Percentiles rank a stretch among this genome's conserved stretches.
phyloP scores from a whole-genome alignment of 176 grass and related monocot species.

The Chloris gayana region DNA sequence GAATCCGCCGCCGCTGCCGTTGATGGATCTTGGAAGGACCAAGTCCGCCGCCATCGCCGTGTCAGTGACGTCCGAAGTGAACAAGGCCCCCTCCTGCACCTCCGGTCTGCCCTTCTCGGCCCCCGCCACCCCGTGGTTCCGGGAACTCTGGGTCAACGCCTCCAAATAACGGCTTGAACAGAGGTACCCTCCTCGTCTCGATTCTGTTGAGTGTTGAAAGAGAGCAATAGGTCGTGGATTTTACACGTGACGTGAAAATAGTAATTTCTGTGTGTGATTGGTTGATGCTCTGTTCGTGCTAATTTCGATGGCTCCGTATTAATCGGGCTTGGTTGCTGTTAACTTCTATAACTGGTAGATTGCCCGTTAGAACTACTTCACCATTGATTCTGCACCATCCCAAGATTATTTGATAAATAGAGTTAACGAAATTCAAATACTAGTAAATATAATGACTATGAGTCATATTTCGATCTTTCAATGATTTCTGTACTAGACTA shows the following conservation, averaged over 20 bases:
- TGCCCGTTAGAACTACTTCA: background rate
- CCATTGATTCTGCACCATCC: background rate
- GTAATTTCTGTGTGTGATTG: background rate
- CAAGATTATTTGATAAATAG: background rate
- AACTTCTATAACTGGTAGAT: background rate
- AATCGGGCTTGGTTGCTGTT: background rate
- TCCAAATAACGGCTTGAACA: slow-evolving; percentile 36
- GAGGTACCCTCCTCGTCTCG: background rate
- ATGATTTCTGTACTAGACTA: slow-evolving; percentile 16
- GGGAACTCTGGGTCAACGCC: slow-evolving; percentile 63
- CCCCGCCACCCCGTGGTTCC: slow-evolving; percentile 68
- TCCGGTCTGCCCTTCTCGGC: slow-evolving; percentile 44
- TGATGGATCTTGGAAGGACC: slow-evolving; percentile 29
- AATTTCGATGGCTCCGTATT: background rate
- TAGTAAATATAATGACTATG: too few relatives aligned
- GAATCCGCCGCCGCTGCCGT: slow-evolving; percentile 30
- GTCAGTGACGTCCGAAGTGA: slow-evolving; percentile 29
- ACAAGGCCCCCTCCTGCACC: background rate
- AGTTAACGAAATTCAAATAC: background rate
- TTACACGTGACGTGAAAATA: too few relatives aligned
- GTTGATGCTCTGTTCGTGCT: background rate
- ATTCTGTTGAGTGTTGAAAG: background rate
- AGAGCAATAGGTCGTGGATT: background rate
- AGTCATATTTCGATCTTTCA: background rate
- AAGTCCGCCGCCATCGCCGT: slow-evolving; percentile 26